Base-by-base conservation (phyloP, 2,329 filamentous ascomycete species). In the Monosporascus ibericus region DNA sequence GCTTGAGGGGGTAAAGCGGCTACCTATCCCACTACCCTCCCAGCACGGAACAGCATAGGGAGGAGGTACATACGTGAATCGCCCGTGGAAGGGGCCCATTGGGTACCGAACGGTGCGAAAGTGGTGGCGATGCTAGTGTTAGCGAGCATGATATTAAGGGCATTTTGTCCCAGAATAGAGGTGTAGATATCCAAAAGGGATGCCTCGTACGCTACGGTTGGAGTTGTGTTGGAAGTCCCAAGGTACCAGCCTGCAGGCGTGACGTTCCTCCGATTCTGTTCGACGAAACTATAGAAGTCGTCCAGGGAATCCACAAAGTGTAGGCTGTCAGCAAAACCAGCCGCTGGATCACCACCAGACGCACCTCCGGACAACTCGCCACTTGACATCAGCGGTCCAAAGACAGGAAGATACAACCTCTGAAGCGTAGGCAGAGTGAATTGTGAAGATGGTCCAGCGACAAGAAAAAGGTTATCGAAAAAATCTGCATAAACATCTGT, bases 241-340 rank as follows among this genome's bases (percentile, higher is more conserved):
- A 95, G 72, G 75, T 88, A 96, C 65, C 94, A 80, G 0, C 87
- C 91, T n/a, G 87, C 89, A 0, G 88, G 90, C 0, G 82, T 87
- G 40, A 92, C 78, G 49, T 85, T 86, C 48, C 73, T 77, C 65
- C 85, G 90, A 36, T 85, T 78, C 6, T 75, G 70, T 4, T 73
- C 62, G 48, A 96, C 79, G 57, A 80, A 86, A 24, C 76, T 65
- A 52, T 86, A 84, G 69, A 95, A 95, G 0, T 86, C 80, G 27
- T 78, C 71, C 6, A 90, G 75, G 0, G 79, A 84, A 54, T 88
- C 74, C 8, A 90, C 84, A 0, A 78, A 54, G 17, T 82, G 72
- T 1, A 83, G 54, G 47, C 69, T 68, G 20, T 69, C 51, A 14
- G 69, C 53, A 14, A 73, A 63, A 36, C 62, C 18, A 39, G 53